Evolutionary conservation across 2,329 filamentous ascomycete genomes (phyloP).

Genomic region (Aspergillus sp.): DNA sequence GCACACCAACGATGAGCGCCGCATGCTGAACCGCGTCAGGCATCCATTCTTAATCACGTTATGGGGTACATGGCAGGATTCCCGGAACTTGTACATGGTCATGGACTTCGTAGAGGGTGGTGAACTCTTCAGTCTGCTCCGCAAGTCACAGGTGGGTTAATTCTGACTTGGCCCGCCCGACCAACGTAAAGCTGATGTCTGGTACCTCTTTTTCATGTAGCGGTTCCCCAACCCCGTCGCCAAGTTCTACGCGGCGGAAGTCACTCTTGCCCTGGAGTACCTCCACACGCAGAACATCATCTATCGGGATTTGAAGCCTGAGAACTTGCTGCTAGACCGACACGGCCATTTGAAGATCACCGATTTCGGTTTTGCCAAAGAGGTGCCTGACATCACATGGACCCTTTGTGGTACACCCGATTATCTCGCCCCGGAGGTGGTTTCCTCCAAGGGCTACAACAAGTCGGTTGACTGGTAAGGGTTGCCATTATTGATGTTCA

Average conservation of each 20-base stretch:
- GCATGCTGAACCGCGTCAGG: slow-evolving; percentile 94
- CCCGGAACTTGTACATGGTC: slow-evolving; percentile 97
- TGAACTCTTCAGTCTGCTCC: slow-evolving; percentile 90
- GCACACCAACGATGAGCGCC: slow-evolving; percentile 96
- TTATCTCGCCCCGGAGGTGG: slow-evolving; percentile 95
- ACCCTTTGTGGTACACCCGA: slow-evolving; percentile 96
- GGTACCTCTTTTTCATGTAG: slow-evolving; percentile 49
- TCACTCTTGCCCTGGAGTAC: slow-evolving; percentile 93
- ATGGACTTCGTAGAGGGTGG: slow-evolving; percentile 99
- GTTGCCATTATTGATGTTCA: neutral
- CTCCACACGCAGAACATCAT: slow-evolving; percentile 94
- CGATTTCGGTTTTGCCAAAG: slow-evolving; percentile 98
- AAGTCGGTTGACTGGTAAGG: slow-evolving; percentile 97
- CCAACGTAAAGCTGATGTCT: neutral
- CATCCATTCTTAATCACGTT: slow-evolving; percentile 97
- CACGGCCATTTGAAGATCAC: slow-evolving; percentile 96
- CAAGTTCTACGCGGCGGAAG: slow-evolving; percentile 98
- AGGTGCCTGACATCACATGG: slow-evolving; percentile 98
- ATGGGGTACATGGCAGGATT: slow-evolving; percentile 97
- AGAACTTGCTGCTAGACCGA: slow-evolving; percentile 87
- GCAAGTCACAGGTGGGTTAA: slow-evolving; percentile 79
- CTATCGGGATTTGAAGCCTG: slow-evolving; percentile 94
- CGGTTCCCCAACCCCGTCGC: slow-evolving; percentile 97
- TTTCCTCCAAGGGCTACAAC: slow-evolving; percentile 99
- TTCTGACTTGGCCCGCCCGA: slow-evolving; percentile 14